Base-by-base conservation (phyloP, 2,329 filamentous ascomycete genomes). In the Grosmannia huntii region DNA sequence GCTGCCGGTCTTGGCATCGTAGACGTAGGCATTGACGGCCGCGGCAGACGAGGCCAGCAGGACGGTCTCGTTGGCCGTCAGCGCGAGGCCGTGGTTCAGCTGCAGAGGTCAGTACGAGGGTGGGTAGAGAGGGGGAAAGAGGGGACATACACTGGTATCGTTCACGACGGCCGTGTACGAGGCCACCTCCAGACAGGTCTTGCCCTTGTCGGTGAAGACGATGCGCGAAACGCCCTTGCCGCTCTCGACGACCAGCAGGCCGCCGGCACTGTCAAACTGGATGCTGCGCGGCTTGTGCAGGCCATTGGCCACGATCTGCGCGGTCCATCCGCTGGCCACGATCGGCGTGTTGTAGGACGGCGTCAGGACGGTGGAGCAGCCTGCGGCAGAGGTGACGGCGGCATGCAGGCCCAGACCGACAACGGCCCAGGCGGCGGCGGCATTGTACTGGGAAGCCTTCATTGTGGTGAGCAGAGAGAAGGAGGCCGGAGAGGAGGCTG, bases 11-110 rank as follows among this genome's bases (percentile, higher is more conserved):
- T 68, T 66, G n/a, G 79, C 70, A 66, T 87, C 76, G 67, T 90
- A 90, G 31, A 74, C 67, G 82, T 84, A 90, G 2, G 80, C 72
- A 65, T 76, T 85, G 38, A 87, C 83, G n/a, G 75, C 72, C 53
- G 79, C 73, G 6, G 75, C 66, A 2, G 77, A 79, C 0, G 85
- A 88, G 19, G 77, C 78, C 64, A 80, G 83, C 57, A 83, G 66
- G 2, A 75, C 81, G 48, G 70, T 73, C 57, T 78, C 76, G 66
- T 83, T 76, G 4, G 68, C 66, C 0, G 77, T 79, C 23, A 83
- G 65, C 31, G 79, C 75, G 55, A 83, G 71, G 46, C 78, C 78
- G 62, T 84, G 81, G 64, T 79, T 82, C 21, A 83, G 70, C 76
- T 81, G 57, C 9, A 16, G 28, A 16, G 38, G 36, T 25, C n/a